phyloP scores from a whole-genome alignment of 2,329 filamentous ascomycete genomes.

The Cryphonectria parasitica region DNA sequence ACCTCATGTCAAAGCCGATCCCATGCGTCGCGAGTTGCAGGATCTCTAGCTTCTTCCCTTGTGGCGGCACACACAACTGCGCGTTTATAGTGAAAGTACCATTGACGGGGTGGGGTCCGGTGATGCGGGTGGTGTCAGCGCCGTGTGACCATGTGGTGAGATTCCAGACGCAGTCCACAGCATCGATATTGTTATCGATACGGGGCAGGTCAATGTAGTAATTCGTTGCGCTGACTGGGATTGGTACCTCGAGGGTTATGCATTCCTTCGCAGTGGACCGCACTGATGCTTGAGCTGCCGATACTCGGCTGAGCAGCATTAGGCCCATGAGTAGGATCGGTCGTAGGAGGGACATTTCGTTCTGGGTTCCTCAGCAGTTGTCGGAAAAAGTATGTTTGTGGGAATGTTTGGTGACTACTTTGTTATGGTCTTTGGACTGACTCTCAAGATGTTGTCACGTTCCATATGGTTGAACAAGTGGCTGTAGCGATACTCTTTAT shows the following conservation, averaged over 20 bases:
- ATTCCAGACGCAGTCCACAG: constrained; percentile 34
- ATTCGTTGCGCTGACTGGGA: constrained; percentile 10
- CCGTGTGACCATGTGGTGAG: constrained; percentile 30
- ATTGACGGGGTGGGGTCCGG: constrained; percentile 26
- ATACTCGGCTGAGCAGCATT: neutral
- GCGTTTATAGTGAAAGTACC: constrained; percentile 32
- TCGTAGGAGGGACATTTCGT: neutral
- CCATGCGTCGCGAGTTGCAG: constrained; percentile 49
- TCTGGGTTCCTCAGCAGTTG: neutral
- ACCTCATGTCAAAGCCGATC: constrained; percentile 50
- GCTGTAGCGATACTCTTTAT: neutral
- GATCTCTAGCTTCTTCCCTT: constrained; percentile 29
- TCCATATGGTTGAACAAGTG: neutral
- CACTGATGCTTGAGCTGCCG: neutral
- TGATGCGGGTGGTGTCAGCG: constrained; percentile 16
- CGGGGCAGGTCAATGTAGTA: constrained; percentile 26
- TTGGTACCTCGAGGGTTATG: neutral
- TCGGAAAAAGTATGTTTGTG: neutral
- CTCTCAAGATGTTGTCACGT: neutral
- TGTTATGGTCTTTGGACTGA: neutral
- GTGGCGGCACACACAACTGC: constrained; percentile 33
- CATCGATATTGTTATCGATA: constrained; percentile 36
- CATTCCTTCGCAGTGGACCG: constrained; percentile 12
- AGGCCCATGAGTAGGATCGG: neutral
- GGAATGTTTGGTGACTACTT: neutral